Conservation (phyloP, 1,284 basidiomycete genomes). For the Trichosporon faecale region DNA sequence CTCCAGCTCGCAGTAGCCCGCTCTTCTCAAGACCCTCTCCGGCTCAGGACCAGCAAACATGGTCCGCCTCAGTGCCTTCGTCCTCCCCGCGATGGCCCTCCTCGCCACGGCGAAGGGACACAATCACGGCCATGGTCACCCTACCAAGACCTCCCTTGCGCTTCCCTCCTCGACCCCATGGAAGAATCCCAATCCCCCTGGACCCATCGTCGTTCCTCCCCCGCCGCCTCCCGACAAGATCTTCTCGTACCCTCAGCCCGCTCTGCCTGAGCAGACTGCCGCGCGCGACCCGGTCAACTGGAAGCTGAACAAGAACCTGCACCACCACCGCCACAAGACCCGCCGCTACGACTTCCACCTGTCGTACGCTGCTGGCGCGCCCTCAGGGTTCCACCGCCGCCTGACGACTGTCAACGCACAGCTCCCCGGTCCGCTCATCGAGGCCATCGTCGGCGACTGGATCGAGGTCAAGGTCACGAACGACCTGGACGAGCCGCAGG, state of each 20-base stretch:
- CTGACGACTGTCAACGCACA: neutral
- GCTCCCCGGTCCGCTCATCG: constrained; percentile 35
- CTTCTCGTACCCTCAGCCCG: neutral
- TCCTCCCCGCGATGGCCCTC: neutral
- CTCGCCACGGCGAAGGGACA: neutral
- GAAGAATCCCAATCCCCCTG: neutral
- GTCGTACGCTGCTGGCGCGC: neutral
- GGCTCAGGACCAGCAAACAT: neutral
- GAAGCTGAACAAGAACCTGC: neutral
- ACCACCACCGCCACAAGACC: neutral
- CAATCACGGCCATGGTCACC: too few relatives aligned
- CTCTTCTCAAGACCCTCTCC: neutral
- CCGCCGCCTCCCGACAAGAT: neutral
- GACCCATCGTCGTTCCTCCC: neutral
- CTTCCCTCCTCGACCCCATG: neutral
- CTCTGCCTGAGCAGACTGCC: neutral
- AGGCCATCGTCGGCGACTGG: constrained; percentile 36
- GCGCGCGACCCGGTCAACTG: neutral
- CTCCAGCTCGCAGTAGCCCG: neutral
- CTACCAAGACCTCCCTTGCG: too few relatives aligned
- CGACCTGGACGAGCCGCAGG: constrained; percentile 26
- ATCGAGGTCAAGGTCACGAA: constrained; percentile 36
- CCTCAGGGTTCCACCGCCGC: neutral
- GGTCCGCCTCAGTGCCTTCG: neutral
- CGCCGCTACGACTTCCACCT: neutral